Evolutionary conservation across 352 stramenopile species (phyloP).

Genomic region (Phytophthora ohioensis): DNA sequence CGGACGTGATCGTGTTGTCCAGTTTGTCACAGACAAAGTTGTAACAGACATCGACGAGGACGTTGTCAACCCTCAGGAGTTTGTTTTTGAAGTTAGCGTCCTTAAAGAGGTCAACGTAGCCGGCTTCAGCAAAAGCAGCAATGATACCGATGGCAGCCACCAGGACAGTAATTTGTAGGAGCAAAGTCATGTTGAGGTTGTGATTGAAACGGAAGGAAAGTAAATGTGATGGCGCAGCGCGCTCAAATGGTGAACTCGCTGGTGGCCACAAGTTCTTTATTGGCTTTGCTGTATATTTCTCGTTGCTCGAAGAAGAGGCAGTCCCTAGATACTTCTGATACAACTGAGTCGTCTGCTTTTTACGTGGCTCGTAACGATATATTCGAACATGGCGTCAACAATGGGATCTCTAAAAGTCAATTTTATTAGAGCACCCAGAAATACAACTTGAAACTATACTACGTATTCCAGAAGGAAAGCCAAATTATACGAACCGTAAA

Average conservation of each 20-base stretch:
- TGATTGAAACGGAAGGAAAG: not conserved
- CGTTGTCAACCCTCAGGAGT: constrained; percentile 2
- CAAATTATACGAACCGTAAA: no score
- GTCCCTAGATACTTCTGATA: no score
- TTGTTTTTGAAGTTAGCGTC: constrained; percentile 27
- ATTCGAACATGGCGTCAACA: no score
- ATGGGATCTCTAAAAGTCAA: no score
- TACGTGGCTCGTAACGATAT: no score
- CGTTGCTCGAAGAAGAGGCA: no score
- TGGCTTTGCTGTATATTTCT: not conserved
- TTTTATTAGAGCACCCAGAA: no score
- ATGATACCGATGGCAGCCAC: not conserved
- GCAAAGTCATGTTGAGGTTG: not conserved
- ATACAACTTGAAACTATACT: no score
- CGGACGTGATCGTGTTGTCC: constrained; percentile 25
- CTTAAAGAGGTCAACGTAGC: constrained; percentile 26
- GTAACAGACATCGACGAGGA: constrained; percentile 23
- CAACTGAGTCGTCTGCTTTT: no score
- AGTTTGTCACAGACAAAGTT: constrained; percentile 15
- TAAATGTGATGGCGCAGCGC: no score
- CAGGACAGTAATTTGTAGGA: not conserved
- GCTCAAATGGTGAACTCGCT: no score
- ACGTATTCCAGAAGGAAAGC: no score
- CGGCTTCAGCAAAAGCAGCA: not conserved
- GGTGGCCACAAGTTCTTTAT: not conserved